Evolutionary conservation across 192 early-diverging fungal species (phyloP).

Genomic region (Coemansia furcata): DNA sequence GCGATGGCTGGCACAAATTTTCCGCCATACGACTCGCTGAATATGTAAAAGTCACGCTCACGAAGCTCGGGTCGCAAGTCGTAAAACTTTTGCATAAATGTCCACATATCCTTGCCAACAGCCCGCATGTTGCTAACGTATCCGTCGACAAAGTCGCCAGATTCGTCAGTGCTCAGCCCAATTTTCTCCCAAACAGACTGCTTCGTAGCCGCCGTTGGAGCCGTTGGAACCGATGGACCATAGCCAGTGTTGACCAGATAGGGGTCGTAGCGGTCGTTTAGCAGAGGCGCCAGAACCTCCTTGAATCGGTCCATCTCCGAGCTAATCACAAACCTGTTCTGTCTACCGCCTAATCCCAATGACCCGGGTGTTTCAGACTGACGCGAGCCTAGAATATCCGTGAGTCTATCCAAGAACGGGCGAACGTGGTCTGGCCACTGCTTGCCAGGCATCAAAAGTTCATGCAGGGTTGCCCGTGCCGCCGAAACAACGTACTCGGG

Average conservation of each 20-base stretch:
- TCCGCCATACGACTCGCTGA: slow-evolving; percentile 67
- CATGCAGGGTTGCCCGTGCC: slow-evolving; percentile 12
- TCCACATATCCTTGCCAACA: slow-evolving; percentile 65
- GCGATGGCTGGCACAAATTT: slow-evolving; percentile 75
- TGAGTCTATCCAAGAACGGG: slow-evolving; percentile 27
- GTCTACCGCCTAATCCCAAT: not conserved
- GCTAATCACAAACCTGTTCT: not conserved
- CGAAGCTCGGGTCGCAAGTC: slow-evolving; percentile 61
- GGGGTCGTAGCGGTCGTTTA: slow-evolving; percentile 13
- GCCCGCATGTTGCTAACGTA: slow-evolving; percentile 70
- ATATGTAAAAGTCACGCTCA: slow-evolving; percentile 59
- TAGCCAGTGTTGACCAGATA: slow-evolving; percentile 47
- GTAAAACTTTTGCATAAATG: slow-evolving; percentile 73
- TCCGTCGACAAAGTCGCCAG: slow-evolving; percentile 57
- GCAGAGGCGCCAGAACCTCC: not conserved
- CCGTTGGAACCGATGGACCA: not conserved
- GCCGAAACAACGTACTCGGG: slow-evolving; percentile 23
- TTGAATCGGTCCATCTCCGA: slow-evolving; percentile 8
- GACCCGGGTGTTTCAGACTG: slow-evolving; percentile 3
- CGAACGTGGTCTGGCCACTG: slow-evolving; percentile 22
- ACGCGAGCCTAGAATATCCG: slow-evolving; percentile 13
- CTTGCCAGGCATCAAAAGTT: slow-evolving; percentile 17
- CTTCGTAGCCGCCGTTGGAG: slow-evolving; percentile 1
- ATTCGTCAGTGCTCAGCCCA: slow-evolving; percentile 31
- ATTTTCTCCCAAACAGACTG: slow-evolving; percentile 41